phyloP scores from a whole-genome alignment of 2,329 filamentous ascomycete genomes.

The Neonectria sp. region DNA sequence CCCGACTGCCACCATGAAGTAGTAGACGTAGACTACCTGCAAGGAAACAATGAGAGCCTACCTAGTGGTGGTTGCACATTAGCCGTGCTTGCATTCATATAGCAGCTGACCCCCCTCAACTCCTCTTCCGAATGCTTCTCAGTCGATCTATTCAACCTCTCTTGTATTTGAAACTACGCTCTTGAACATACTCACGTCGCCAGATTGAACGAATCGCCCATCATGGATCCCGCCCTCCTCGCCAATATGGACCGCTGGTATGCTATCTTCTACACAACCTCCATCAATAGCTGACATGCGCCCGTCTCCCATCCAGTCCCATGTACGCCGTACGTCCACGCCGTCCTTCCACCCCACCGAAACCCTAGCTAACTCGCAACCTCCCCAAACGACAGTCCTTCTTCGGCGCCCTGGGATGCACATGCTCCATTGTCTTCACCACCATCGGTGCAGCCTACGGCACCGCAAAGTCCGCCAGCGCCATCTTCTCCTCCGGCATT shows the following conservation, averaged over 20 bases:
- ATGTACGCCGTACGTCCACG: conserved; percentile 59
- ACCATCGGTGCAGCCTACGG: conserved; percentile 64
- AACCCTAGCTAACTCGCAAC: conserved; percentile 6
- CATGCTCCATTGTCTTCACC: conserved; percentile 65
- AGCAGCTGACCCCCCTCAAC: neutral
- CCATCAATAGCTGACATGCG: conserved; percentile 12
- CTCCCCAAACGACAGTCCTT: conserved; percentile 51
- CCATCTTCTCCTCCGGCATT: conserved; percentile 61
- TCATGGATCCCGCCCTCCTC: conserved; percentile 51
- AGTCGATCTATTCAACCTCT: neutral
- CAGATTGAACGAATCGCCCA: conserved; percentile 2
- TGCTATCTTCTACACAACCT: conserved; percentile 6
- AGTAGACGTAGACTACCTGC: neutral
- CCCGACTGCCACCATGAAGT: neutral
- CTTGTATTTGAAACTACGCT: conserved; percentile 1
- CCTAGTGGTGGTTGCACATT: neutral
- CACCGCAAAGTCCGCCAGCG: conserved; percentile 59
- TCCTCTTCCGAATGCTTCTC: neutral
- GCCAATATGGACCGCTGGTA: conserved; percentile 57
- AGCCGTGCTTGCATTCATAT: conserved; percentile 1
- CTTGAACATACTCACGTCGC: neutral
- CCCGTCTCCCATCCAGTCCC: conserved; percentile 50
- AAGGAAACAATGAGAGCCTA: neutral
- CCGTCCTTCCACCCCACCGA: too few species aligned
- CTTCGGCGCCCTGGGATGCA: conserved; percentile 60